A percentile compares a stretch with the other conserved stretches of the same genome.
These are phyloP conservation scores for Calocybe cyanea DNA, from an alignment of 768 basidiomycete species.

Conservation along the genomic window DNA sequence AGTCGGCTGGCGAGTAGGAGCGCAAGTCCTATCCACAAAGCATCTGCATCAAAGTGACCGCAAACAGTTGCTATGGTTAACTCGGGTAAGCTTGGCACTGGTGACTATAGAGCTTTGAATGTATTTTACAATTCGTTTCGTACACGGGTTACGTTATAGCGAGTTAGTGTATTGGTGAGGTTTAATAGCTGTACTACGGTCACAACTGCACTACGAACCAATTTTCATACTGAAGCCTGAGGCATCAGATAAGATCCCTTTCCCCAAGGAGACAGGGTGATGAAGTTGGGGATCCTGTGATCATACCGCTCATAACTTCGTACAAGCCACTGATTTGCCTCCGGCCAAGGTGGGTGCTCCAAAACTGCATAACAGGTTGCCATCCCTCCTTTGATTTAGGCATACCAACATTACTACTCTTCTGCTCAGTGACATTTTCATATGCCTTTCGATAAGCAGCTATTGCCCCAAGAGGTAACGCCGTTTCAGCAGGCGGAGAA, in stretches of 20 bases:
- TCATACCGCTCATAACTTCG: conserved; percentile 56
- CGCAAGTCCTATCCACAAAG: conserved; percentile 20
- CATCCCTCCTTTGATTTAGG: conserved; percentile 73
- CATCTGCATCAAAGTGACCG: neutral
- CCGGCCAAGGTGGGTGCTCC: conserved; percentile 64
- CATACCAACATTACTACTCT: conserved; percentile 59
- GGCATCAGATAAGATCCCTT: too few species aligned
- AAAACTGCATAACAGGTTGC: conserved; percentile 83
- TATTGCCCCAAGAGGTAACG: conserved; percentile 42
- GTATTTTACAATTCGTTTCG: too few species aligned
- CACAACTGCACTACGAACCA: too few species aligned
- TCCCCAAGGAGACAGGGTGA: too few species aligned
- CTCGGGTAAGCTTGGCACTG: neutral
- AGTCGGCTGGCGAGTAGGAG: conserved; percentile 31
- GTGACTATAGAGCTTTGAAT: too few species aligned
- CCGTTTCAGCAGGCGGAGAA: conserved; percentile 38
- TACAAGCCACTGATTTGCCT: conserved; percentile 61
- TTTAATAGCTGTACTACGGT: too few species aligned
- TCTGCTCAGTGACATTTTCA: conserved; percentile 42
- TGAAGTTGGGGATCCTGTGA: neutral
- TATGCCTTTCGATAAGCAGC: conserved; percentile 62
- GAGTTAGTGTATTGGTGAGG: too few species aligned
- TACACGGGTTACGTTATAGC: too few species aligned
- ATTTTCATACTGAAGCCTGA: too few species aligned
- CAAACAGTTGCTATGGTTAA: neutral